Percentiles rank a stretch among this genome's conserved stretches.
phyloP scores from a whole-genome alignment of 148 eudicot genomes.

The Amaranthus hypochondriacus region DNA sequence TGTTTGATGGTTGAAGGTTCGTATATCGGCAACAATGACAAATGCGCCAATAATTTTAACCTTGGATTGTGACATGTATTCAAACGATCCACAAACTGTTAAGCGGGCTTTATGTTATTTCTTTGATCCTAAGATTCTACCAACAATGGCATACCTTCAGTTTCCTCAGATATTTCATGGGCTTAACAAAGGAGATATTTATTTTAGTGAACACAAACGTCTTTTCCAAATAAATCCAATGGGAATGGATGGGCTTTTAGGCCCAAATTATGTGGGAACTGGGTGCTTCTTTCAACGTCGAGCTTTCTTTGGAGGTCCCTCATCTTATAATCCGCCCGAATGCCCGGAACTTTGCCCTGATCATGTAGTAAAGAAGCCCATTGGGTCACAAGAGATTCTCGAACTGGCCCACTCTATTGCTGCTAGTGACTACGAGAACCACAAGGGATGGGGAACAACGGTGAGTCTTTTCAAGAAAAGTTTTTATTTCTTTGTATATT shows the following conservation, averaged over 20 bases:
- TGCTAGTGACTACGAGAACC: slow-evolving; percentile 29
- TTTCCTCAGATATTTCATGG: slow-evolving; percentile 69
- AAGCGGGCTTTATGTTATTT: slow-evolving; percentile 58
- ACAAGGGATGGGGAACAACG: slow-evolving; percentile 44
- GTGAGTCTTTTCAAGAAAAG: slow-evolving; percentile 7
- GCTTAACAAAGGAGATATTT: slow-evolving; percentile 53
- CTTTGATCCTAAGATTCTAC: slow-evolving; percentile 27
- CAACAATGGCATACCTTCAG: slow-evolving; percentile 51
- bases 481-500: too few relatives aligned
- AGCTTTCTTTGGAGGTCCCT: slow-evolving; percentile 48
- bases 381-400: slow-evolving; percentile 24
- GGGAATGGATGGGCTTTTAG: slow-evolving; percentile 70
- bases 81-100: slow-evolving; percentile 67
- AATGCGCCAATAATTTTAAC: slow-evolving; percentile 73
- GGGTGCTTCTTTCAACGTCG: slow-evolving; percentile 65
- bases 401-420: slow-evolving; percentile 38
- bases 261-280: slow-evolving; percentile 71
- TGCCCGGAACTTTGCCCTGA: slow-evolving; percentile 26
- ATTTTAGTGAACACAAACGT: slow-evolving; percentile 46
- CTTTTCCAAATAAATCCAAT: slow-evolving; percentile 38
- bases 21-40: slow-evolving; percentile 70
- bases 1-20: slow-evolving; percentile 37
- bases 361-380: slow-evolving; percentile 12
- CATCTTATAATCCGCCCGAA: slow-evolving; percentile 24
- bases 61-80: slow-evolving; percentile 75